A percentile compares a stretch with the other conserved stretches of the same genome.
Conservation (phyloP, 805 yeast genomes). For the Tanozyma kutaoensis region DNA sequence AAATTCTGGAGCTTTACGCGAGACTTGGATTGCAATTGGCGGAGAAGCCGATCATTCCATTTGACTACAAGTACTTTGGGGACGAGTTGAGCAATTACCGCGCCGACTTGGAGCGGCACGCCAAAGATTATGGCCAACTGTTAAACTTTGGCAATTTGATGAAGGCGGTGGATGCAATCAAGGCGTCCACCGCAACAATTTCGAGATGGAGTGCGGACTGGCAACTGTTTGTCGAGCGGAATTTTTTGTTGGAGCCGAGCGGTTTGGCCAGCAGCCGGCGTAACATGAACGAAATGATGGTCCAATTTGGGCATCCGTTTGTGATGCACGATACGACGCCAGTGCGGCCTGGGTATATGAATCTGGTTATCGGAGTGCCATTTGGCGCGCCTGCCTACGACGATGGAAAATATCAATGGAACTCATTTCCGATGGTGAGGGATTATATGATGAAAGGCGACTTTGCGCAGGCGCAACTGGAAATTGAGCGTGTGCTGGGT, state of each 20-base stretch:
- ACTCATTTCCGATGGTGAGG: conserved; percentile 65
- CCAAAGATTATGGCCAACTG: conserved; percentile 4
- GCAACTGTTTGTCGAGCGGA: conserved; percentile 28
- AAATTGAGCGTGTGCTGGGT: conserved; percentile 34
- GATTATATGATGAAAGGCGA: conserved; percentile 44
- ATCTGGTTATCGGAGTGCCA: conserved; percentile 59
- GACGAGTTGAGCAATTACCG: conserved; percentile 28
- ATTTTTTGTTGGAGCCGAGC: conserved; percentile 58
- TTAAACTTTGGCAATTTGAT: conserved; percentile 9
- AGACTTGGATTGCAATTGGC: conserved; percentile 42
- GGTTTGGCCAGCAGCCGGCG: conserved; percentile 58
- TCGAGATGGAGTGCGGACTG: conserved; percentile 50
- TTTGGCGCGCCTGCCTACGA: conserved; percentile 33
- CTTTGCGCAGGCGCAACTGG: conserved; percentile 40
- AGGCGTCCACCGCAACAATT: conserved; percentile 28
- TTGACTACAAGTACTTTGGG: conserved; percentile 36
- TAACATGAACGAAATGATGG: conserved; percentile 67
- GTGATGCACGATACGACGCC: conserved; percentile 30
- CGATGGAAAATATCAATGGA: conserved; percentile 30
- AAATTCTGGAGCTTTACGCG: conserved; percentile 43
- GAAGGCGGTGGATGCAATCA: conserved; percentile 12
- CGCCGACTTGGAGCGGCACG: conserved; percentile 32
- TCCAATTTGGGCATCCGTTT: conserved; percentile 40
- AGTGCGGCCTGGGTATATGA: conserved; percentile 52
- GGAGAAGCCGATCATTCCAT: conserved; percentile 71